Evolutionary conservation across 805 yeast species (phyloP), one percentile per base, ranked within the genome.

Genomic region (Priceomyces fermenticarens): DNA sequence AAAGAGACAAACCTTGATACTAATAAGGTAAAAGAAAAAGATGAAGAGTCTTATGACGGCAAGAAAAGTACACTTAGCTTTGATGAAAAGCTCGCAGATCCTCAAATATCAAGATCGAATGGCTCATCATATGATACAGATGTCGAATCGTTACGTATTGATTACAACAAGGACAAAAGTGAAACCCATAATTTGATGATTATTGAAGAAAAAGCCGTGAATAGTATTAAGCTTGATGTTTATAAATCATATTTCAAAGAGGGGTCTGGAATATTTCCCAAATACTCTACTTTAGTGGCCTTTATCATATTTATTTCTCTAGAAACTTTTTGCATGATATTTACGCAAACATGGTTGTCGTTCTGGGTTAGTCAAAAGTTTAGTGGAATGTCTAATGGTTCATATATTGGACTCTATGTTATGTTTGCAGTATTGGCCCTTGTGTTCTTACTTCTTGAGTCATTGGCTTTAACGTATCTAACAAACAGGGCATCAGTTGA

Each of bases 271-370:
- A 23, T 45, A 10, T 39, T 46, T 27, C 14, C 31, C 27, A 11
- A 9, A 11, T 16, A 33, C 23, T 9, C 14, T 4, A n/a, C 31
- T 13, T n/a, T 29, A 9, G 8, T 20, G 8, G 25, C 25, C 25
- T 14, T 32, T 12, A 13, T 13, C 3, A 8, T 38, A 28, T 13
- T 40, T 15, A 10, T 45, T 11, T 33, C 44, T 12, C 10, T 47
- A 11, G 68, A 71, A 39, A 72, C 74, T 0, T 81, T 81, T 55
- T 65, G 72, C 41, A 67, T 67, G 38, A 56, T 81, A 36, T 79
- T 81, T 51, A 70, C 81, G 33, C 81, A 80, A 55, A 79, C 81
- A 11, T 85, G 91, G 91, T 66, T 88, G 42, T 80, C 91, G 1
- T 87, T 82, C 59, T 87, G 96, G 96, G 69, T 81, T 4, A 68